Percentiles rank a stretch among this genome's conserved stretches.
Conservation (phyloP, 2,329 filamentous ascomycete genomes). For the Alternaria burnsii region DNA sequence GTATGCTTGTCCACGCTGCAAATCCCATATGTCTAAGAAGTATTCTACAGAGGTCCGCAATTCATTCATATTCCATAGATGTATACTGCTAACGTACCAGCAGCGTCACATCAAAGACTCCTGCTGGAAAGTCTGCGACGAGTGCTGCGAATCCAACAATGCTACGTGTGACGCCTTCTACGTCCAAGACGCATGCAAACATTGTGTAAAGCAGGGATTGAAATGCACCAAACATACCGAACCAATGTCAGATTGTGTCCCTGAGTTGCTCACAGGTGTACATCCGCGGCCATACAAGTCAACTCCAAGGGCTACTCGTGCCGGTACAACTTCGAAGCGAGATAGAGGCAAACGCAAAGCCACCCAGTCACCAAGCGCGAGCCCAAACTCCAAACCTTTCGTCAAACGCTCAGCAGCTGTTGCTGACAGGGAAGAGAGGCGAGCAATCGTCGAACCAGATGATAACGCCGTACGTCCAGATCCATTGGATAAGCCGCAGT, state of each 20-base stretch:
- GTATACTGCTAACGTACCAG: conserved; percentile 1
- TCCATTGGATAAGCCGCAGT: neutral
- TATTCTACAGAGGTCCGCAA: conserved; percentile 5
- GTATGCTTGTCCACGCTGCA: conserved; percentile 18
- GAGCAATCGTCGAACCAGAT: neutral
- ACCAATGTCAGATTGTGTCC: conserved; percentile 1
- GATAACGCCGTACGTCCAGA: neutral
- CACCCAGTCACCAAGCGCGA: conserved; percentile 6
- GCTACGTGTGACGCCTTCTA: conserved; percentile 15
- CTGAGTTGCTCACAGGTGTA: neutral
- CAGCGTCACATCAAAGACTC: conserved; percentile 12
- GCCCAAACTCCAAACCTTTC: conserved; percentile 11
- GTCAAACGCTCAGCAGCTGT: neutral
- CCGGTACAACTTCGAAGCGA: neutral
- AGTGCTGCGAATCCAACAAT: conserved; percentile 14
- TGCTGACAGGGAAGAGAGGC: neutral
- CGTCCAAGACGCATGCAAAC: conserved; percentile 10
- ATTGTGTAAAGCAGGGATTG: conserved; percentile 10
- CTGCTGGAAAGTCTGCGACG: conserved; percentile 29
- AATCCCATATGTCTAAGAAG: conserved; percentile 7
- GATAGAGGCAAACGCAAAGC: conserved; percentile 16
- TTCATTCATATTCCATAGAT: neutral
- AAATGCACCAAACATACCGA: conserved; percentile 18
- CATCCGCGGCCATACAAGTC: neutral
- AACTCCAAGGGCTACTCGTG: neutral